Evolutionary conservation across 2,329 filamentous ascomycete genomes (phyloP), one percentile per base, ranked within the genome.

Genomic region (Monilinia aucupariae): DNA sequence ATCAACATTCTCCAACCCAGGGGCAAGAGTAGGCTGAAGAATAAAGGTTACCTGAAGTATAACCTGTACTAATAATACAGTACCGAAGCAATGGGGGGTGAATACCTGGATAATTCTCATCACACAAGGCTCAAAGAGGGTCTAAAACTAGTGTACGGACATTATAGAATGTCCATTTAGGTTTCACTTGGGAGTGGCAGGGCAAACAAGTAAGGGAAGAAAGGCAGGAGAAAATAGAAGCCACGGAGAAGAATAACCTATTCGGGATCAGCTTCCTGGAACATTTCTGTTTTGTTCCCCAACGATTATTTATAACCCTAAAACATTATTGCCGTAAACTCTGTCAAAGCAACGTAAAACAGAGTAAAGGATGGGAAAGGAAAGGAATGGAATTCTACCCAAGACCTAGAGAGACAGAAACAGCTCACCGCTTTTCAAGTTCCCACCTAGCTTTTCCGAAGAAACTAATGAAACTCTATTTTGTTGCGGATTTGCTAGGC

Each of bases 121-220:
- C 8, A 45, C 20, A 47, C 53, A 56, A 34, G 30, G 41, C 53
- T 56, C 39, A 45, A 27, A 15, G 48, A 45, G 39, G 39, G 53
- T 43, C 39, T 34, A 45, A 47, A 56, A 22, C 30, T 34, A 34
- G 27, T 47, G 30, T 20, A 32, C 54, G 54, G 54, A 47, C 54
- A 47, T 58, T 58, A 13, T n/a, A 47, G 43, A 55, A 58, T 47
- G 54, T 58, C 54, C 41, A 58, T 58, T 58, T 34, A 58, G 54
- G 54, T 58, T 58, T 58, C 54, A 34, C 27, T 58, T 34, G 41
- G 15, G 22, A 47, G 41, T 58, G 54, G 54, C 54, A 58, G 45
- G 45, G 45, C n/a, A 47, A 47, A 47, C 3, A 47, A 25, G 45
- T 47, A 25, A 27, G 12, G 45, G 43, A n/a, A 47, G 15, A 56